These are phyloP conservation scores for Diplodia mutila DNA, from an alignment of 2,329 filamentous ascomycete genomes.

Conservation along the genomic window DNA sequence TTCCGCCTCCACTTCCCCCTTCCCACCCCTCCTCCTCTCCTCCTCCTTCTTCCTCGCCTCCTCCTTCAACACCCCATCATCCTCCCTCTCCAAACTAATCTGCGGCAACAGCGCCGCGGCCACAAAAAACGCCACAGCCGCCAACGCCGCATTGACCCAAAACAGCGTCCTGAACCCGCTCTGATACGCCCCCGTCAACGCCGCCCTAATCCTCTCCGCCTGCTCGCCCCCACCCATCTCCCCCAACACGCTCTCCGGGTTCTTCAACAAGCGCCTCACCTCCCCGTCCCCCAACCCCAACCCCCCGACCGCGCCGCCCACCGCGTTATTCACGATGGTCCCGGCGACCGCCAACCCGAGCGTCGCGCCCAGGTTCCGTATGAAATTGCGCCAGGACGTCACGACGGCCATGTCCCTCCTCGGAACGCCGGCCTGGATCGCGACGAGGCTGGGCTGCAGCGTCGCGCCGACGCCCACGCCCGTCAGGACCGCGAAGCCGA, in stretches of 20 bases:
- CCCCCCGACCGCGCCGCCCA: not conserved
- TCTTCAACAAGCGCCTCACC: not conserved
- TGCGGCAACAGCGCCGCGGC: conserved; percentile 13
- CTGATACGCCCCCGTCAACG: conserved; percentile 9
- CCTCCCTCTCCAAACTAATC: conserved; percentile 1
- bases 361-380: conserved; percentile 48
- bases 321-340: conserved; percentile 40
- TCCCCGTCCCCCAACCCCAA: not conserved
- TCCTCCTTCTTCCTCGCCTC: conserved; percentile 12
- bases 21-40: not conserved
- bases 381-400: conserved; percentile 41
- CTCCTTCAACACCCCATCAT: conserved; percentile 15
- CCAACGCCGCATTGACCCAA: conserved; percentile 15
- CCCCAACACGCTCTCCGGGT: not conserved
- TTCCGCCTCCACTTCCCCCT: not conserved
- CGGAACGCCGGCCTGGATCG: conserved; percentile 45
- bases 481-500: conserved; percentile 59
- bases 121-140: conserved; percentile 13
- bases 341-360: conserved; percentile 46
- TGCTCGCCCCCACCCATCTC: not conserved
- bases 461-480: conserved; percentile 24
- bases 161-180: conserved; percentile 13
- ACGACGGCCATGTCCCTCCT: conserved; percentile 48
- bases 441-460: conserved; percentile 26
- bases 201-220: not conserved